Percentiles rank a stretch among this genome's conserved stretches.
Conservation (phyloP, 495 filamentous ascomycete genomes). For the Podospora pseudocomata region DNA sequence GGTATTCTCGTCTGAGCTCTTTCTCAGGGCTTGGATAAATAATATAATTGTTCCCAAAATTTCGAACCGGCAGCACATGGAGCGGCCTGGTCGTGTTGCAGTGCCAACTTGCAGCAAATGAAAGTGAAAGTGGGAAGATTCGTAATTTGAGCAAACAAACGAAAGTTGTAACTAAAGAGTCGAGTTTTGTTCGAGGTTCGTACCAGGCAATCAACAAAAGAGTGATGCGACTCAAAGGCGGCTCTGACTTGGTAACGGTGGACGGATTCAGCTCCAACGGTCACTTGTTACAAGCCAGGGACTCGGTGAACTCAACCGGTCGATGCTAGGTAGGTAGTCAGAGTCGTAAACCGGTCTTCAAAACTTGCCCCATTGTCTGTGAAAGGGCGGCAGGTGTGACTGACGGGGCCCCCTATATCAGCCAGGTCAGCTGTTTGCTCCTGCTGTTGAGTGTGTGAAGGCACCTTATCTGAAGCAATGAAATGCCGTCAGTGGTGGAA, state of each 20-base stretch:
- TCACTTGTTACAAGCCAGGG: background rate
- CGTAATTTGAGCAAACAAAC: background rate
- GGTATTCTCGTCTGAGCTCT: constrained; percentile 6
- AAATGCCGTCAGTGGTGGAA: background rate
- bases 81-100: background rate
- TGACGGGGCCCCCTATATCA: background rate
- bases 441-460: background rate
- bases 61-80: constrained; percentile 48
- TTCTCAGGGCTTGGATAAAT: constrained; percentile 40
- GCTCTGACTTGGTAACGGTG: background rate
- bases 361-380: background rate
- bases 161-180: background rate
- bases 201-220: background rate
- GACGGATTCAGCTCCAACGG: background rate
- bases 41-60: constrained; percentile 48
- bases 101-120: background rate
- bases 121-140: background rate
- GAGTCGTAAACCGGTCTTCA: background rate
- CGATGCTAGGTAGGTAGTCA: background rate
- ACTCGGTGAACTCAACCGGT: background rate
- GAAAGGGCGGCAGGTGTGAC: background rate
- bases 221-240: background rate
- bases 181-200: background rate
- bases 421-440: background rate
- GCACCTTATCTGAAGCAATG: background rate